Percentiles rank a stretch among this genome's conserved stretches.
Conservation (phyloP, 768 basidiomycete genomes). For the Tricholoma bakamatsutake region DNA sequence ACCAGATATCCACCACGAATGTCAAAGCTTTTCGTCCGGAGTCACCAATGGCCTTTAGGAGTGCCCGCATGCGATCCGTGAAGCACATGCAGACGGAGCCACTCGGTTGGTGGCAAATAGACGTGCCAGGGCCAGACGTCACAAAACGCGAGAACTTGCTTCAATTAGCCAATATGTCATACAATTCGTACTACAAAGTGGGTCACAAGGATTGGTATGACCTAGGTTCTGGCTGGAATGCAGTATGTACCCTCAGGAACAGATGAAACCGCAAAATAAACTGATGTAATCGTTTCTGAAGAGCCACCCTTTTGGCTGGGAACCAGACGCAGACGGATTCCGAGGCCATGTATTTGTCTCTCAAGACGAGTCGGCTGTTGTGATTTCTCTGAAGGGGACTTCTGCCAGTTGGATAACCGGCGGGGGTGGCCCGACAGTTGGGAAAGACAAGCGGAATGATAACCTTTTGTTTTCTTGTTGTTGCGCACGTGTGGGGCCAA, state of each 20-base stretch:
- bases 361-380: slow-evolving; percentile 76
- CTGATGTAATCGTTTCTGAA: slow-evolving; percentile 17
- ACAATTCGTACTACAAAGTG: slow-evolving; percentile 66
- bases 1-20: slow-evolving; percentile 33
- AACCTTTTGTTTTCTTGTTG: slow-evolving; percentile 96
- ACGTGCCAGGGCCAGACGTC: slow-evolving; percentile 67
- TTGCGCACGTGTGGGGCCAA: slow-evolving; percentile 90
- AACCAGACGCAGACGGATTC: slow-evolving; percentile 82
- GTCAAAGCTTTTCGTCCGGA: slow-evolving; percentile 41
- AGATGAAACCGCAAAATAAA: not conserved
- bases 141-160: slow-evolving; percentile 65
- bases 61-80: slow-evolving; percentile 32
- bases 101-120: slow-evolving; percentile 58
- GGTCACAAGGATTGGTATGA: slow-evolving; percentile 66
- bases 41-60: slow-evolving; percentile 33
- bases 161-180: slow-evolving; percentile 83
- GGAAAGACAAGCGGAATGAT: slow-evolving; percentile 92
- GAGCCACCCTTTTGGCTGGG: slow-evolving; percentile 84
- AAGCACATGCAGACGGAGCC: slow-evolving; percentile 31
- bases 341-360: slow-evolving; percentile 90
- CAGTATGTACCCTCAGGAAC: slow-evolving; percentile 28
- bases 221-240: slow-evolving; percentile 56
- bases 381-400: slow-evolving; percentile 90
- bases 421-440: slow-evolving; percentile 74
- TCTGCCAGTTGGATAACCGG: slow-evolving; percentile 64